These are phyloP conservation scores for Zelopaecilomyces penicillatus DNA, from an alignment of 2,329 filamentous ascomycete species.

Conservation along the genomic window DNA sequence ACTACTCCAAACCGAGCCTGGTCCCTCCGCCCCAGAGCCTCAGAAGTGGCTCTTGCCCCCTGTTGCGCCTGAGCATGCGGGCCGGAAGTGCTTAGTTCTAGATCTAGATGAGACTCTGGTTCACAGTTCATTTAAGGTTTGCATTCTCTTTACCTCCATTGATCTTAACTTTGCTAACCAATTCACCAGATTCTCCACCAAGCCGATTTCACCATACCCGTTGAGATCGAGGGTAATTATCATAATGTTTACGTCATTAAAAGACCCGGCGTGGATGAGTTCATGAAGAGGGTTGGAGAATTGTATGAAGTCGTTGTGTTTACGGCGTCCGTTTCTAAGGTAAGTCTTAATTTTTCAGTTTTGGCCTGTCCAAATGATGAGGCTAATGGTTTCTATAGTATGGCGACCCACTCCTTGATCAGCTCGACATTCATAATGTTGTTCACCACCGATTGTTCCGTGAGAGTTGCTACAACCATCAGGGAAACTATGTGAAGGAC, in stretches of 20 bases:
- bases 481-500: constrained; percentile 99
- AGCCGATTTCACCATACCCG: constrained; percentile 97
- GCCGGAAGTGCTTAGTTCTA: constrained; percentile 87
- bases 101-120: constrained; percentile 96
- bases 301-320: constrained; percentile 98
- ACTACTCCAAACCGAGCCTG: constrained; percentile 33
- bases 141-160: constrained; percentile 2
- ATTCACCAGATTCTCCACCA: constrained; percentile 76
- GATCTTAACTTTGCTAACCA: constrained; percentile 5
- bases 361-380: background rate
- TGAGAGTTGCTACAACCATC: constrained; percentile 98
- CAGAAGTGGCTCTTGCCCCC: constrained; percentile 73
- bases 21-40: constrained; percentile 32
- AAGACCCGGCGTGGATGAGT: constrained; percentile 93
- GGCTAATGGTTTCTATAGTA: constrained; percentile 50
- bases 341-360: constrained; percentile 28
- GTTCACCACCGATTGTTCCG: constrained; percentile 94
- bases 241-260: constrained; percentile 99
- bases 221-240: constrained; percentile 97
- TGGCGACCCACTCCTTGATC: constrained; percentile 89
- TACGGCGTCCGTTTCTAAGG: constrained; percentile 96
- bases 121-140: constrained; percentile 97
- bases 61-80: constrained; percentile 67
- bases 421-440: constrained; percentile 93
- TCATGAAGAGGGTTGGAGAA: constrained; percentile 97